phyloP scores from a whole-genome alignment of 495 filamentous ascomycete genomes.

The Darksidea phi region DNA sequence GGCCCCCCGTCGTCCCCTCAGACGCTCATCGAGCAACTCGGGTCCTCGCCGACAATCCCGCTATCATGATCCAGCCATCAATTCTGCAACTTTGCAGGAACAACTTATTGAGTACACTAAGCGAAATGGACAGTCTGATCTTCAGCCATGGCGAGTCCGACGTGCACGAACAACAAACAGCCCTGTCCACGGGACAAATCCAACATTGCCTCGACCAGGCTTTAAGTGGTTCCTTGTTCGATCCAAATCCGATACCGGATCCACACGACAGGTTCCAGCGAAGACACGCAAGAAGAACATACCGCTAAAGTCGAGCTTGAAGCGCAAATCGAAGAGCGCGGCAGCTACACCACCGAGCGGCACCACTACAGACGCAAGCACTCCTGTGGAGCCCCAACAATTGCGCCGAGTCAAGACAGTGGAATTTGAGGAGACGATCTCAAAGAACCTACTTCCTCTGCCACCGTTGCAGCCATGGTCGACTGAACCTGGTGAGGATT shows the following conservation, averaged over 20 bases:
- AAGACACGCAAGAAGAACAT: not conserved
- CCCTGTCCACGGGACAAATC: constrained; percentile 6
- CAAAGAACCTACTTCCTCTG: constrained; percentile 11
- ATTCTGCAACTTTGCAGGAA: constrained; percentile 14
- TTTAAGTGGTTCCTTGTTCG: constrained; percentile 6
- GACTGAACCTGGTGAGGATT: not conserved
- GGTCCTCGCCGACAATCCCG: not conserved
- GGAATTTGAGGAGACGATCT: constrained; percentile 15
- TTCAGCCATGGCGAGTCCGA: constrained; percentile 2
- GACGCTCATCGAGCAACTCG: constrained; percentile 12
- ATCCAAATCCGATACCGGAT: not conserved
- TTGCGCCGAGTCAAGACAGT: constrained; percentile 28
- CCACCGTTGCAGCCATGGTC: constrained; percentile 14
- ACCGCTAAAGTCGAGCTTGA: constrained; percentile 25
- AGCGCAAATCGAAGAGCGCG: constrained; percentile 19
- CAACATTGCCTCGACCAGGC: constrained; percentile 8
- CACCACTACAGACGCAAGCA: not conserved
- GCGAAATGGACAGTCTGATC: not conserved
- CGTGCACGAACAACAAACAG: constrained; percentile 1
- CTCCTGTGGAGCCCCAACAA: not conserved
- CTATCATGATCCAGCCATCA: constrained; percentile 5
- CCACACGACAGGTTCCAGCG: not conserved
- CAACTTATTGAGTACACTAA: constrained; percentile 11
- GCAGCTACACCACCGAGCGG: constrained; percentile 11
- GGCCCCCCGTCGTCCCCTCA: not conserved